These are phyloP conservation scores for Barbatosphaeria neglecta DNA, from an alignment of 495 filamentous ascomycete species.

Conservation along the genomic window DNA sequence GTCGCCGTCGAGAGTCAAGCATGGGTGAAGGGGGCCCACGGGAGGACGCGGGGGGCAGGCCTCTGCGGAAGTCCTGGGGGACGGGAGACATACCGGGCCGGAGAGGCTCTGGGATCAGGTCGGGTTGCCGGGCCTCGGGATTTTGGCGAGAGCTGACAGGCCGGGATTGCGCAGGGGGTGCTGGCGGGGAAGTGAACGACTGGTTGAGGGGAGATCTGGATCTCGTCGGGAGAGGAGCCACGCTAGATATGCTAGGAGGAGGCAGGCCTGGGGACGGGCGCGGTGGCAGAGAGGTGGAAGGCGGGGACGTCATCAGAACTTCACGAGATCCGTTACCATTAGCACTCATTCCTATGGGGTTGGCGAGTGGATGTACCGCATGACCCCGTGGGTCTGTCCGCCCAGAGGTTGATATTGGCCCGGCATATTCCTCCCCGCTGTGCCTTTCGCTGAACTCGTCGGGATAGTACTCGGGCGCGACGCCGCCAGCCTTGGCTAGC, in stretches of 20 bases:
- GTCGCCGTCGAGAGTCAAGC: background rate
- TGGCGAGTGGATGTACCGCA: slow-evolving; percentile 37
- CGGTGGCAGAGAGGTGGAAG: slow-evolving; percentile 7
- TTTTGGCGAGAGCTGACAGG: slow-evolving; percentile 10
- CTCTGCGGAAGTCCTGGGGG: background rate
- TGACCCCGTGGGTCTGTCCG: slow-evolving; percentile 22
- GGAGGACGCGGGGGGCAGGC: background rate
- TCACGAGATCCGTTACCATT: slow-evolving; percentile 37
- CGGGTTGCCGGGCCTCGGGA: slow-evolving; percentile 12
- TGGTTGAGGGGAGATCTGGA: slow-evolving; percentile 25
- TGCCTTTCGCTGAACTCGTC: slow-evolving; percentile 8
- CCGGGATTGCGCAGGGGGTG: background rate
- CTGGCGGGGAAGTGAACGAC: slow-evolving; percentile 4
- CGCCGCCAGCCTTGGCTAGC: slow-evolving; percentile 51
- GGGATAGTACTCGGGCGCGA: slow-evolving; percentile 15
- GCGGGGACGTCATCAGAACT: slow-evolving; percentile 26
- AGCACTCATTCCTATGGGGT: slow-evolving; percentile 35
- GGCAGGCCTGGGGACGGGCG: slow-evolving; percentile 17
- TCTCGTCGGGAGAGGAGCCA: slow-evolving; percentile 15
- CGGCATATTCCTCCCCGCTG: slow-evolving; percentile 15
- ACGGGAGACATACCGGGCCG: slow-evolving; percentile 12
- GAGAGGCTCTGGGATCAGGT: slow-evolving; percentile 1
- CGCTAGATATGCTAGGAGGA: slow-evolving; percentile 20
- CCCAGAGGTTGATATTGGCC: slow-evolving; percentile 7
- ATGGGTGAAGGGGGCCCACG: background rate